Evolutionary conservation across 1,284 basidiomycete species (phyloP).

Genomic region (Cryptococcus hybrid): DNA sequence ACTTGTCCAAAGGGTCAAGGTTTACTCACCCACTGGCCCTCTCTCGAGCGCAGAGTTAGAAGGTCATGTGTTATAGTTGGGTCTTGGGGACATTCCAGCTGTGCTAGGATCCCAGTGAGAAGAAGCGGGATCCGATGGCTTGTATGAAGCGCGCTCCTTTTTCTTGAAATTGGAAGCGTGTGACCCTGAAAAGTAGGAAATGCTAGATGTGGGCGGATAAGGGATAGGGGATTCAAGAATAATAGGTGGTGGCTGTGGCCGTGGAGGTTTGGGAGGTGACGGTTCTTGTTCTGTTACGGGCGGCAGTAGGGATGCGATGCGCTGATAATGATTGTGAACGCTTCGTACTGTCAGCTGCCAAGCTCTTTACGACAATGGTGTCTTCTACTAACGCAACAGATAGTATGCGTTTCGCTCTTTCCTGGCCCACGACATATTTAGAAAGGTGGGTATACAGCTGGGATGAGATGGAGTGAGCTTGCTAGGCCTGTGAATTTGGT

Average conservation of each 20-base stretch:
- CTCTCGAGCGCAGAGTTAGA: conserved; percentile 23
- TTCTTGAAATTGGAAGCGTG: background rate
- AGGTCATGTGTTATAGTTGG: conserved; percentile 39
- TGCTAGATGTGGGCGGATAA: background rate
- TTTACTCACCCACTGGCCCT: conserved; percentile 43
- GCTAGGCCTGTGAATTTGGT: background rate
- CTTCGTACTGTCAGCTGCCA: conserved; percentile 49
- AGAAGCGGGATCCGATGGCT: no score
- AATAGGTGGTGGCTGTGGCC: conserved; percentile 13
- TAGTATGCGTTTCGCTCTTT: conserved; percentile 85
- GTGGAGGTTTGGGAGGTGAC: conserved; percentile 22
- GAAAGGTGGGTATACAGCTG: conserved; percentile 84
- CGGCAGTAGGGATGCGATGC: conserved; percentile 57
- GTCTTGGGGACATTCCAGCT: conserved; percentile 22
- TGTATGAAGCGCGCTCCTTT: conserved; percentile 5
- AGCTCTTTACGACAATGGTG: no score
- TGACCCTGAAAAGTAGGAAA: no score
- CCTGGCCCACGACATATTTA: conserved; percentile 89
- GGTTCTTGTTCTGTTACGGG: conserved; percentile 24
- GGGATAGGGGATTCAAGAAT: conserved; percentile 10
- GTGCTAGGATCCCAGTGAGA: conserved; percentile 22
- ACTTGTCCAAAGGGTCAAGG: background rate
- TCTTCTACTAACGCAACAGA: conserved; percentile 71
- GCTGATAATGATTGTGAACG: conserved; percentile 90
- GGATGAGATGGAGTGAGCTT: background rate